Evolutionary conservation across 2,329 filamentous ascomycete genomes (phyloP).

Genomic region (Xylaria arbuscula): DNA sequence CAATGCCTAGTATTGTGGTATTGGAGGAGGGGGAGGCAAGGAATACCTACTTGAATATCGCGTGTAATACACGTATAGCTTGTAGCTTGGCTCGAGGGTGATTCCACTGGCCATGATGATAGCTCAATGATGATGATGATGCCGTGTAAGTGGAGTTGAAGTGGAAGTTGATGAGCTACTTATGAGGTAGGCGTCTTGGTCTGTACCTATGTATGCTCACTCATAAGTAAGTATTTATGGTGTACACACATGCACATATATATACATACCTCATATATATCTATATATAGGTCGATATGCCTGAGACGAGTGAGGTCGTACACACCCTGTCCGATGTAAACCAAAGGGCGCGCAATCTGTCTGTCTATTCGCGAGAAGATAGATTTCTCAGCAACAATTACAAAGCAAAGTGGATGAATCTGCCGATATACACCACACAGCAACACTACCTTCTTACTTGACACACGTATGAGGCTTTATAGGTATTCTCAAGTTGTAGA

Average conservation of each 20-base stretch:
- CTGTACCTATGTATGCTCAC: not conserved
- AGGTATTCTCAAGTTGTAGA: not conserved
- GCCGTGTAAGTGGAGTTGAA: not conserved
- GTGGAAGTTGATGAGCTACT: not conserved
- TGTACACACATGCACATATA: not conserved
- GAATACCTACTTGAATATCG: constrained; percentile 43
- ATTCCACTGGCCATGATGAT: constrained; percentile 35
- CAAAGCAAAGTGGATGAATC: not conserved
- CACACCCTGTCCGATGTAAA: constrained; percentile 1
- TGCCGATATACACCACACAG: not conserved
- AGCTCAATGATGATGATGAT: not conserved
- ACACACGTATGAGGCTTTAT: not conserved
- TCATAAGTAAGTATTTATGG: not conserved
- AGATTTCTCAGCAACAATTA: constrained; percentile 22
- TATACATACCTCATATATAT: not conserved
- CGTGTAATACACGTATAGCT: constrained; percentile 41
- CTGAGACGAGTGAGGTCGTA: not conserved
- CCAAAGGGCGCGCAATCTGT: constrained; percentile 9
- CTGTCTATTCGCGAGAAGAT: not conserved
- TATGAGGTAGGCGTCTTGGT: not conserved
- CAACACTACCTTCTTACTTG: not conserved
- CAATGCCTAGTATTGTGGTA: not conserved
- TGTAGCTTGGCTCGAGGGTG: constrained; percentile 28
- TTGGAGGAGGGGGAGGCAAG: not conserved
- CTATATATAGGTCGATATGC: not conserved